Evolutionary conservation across 140 eudicot species (phyloP).

Genomic region (Ambrosia hybrid): DNA sequence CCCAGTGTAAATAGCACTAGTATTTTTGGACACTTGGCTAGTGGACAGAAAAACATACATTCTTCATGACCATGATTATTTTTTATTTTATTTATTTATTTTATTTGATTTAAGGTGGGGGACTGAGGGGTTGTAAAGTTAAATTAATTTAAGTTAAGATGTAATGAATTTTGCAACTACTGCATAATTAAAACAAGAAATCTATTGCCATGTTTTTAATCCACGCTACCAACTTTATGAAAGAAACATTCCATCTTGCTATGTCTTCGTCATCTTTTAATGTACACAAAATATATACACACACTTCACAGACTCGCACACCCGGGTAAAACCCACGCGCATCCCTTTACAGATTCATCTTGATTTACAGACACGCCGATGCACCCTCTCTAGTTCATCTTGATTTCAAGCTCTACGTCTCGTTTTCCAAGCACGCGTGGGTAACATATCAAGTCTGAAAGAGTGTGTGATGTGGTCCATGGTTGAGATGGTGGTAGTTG

Average conservation of each 20-base stretch:
- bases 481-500: too few relatives aligned
- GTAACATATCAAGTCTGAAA: too few relatives aligned
- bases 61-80: conserved; percentile 17
- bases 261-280: background rate
- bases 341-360: too few relatives aligned
- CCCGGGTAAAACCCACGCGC: too few relatives aligned
- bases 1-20: conserved; percentile 20
- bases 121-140: background rate
- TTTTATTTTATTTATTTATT: background rate
- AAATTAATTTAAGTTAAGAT: background rate
- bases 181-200: conserved; percentile 18
- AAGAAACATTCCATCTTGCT: conserved; percentile 28
- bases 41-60: conserved; percentile 31
- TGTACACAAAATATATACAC: too few relatives aligned
- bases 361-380: too few relatives aligned
- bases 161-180: conserved; percentile 33
- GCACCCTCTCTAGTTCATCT: too few relatives aligned
- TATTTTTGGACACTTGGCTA: conserved; percentile 28
- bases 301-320: too few relatives aligned
- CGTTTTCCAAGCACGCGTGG: too few relatives aligned
- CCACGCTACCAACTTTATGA: conserved; percentile 37
- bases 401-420: too few relatives aligned
- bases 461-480: too few relatives aligned
- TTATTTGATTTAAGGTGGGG: background rate
- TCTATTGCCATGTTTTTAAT: conserved; percentile 33